Evolutionary conservation across 306 rosid genomes (phyloP).

Genomic region (Mimosa bimucronata): DNA sequence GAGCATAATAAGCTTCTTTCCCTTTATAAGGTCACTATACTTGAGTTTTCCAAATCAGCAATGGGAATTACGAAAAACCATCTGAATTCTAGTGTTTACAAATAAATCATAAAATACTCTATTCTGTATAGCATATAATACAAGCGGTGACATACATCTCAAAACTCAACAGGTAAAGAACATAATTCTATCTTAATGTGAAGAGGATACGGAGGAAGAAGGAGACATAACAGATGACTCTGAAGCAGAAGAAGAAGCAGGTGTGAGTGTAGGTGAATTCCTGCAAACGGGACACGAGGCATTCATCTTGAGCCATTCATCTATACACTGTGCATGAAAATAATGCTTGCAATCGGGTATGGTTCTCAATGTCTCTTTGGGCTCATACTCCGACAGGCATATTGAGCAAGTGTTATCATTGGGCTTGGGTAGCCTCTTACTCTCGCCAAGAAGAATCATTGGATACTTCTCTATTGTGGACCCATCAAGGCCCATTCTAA

Average conservation of each 20-base stretch:
- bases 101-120: background rate
- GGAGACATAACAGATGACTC: constrained; percentile 38
- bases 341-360: constrained; percentile 74
- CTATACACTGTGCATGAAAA: constrained; percentile 67
- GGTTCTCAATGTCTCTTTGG: constrained; percentile 62
- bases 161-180: background rate
- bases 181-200: background rate
- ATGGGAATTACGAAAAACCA: background rate
- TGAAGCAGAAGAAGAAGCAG: constrained; percentile 21
- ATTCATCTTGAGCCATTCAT: constrained; percentile 76
- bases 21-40: background rate
- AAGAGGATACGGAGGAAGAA: constrained; percentile 41
- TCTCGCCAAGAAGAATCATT: constrained; percentile 53
- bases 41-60: background rate
- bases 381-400: constrained; percentile 66
- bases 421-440: constrained; percentile 56
- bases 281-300: constrained; percentile 78
- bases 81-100: background rate
- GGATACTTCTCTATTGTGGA: constrained; percentile 79
- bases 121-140: background rate
- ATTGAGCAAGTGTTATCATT: constrained; percentile 62
- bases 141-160: background rate
- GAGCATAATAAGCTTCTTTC: too few relatives aligned
- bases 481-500: constrained; percentile 58
- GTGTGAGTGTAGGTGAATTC: constrained; percentile 45